These are phyloP conservation scores for Magnolia changhungtana DNA, from an alignment of 164 flowering plant species.

Conservation along the genomic window DNA sequence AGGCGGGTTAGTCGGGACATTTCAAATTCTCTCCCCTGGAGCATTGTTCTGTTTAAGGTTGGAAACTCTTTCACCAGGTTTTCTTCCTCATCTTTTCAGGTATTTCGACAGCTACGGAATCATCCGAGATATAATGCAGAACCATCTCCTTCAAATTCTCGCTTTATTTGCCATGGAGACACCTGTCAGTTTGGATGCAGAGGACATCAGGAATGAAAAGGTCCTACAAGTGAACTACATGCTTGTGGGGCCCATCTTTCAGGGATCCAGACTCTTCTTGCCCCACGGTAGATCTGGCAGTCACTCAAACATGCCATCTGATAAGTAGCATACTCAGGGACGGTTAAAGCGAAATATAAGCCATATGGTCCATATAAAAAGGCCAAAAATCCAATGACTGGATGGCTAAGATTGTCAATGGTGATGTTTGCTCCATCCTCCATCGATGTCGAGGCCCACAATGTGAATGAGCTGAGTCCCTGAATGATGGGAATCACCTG, in stretches of 20 bases:
- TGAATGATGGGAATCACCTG: background rate
- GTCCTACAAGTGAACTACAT: slow-evolving; percentile 24
- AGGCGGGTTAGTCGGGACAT: slow-evolving; percentile 58
- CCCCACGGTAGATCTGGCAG: background rate
- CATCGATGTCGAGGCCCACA: background rate
- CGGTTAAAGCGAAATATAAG: too few species aligned
- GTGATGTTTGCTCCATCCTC: background rate
- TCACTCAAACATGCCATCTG: too few species aligned
- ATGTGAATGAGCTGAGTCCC: background rate
- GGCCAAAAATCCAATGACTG: background rate
- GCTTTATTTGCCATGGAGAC: slow-evolving; percentile 95
- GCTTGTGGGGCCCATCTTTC: background rate
- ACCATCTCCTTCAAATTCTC: slow-evolving; percentile 81
- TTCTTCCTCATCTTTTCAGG: slow-evolving; percentile 28
- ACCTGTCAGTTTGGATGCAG: slow-evolving; percentile 89
- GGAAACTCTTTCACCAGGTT: background rate
- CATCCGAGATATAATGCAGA: slow-evolving; percentile 90
- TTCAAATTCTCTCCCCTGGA: background rate
- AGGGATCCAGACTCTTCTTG: background rate
- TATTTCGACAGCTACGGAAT: slow-evolving; percentile 83
- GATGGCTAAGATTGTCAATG: background rate
- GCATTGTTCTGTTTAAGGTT: background rate
- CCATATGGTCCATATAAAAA: too few species aligned
- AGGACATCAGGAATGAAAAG: slow-evolving; percentile 92
- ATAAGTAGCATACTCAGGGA: too few species aligned